These are phyloP conservation scores for Chloropicon primus DNA, from an alignment of 139 green algal genomes.

Conservation along the genomic window DNA sequence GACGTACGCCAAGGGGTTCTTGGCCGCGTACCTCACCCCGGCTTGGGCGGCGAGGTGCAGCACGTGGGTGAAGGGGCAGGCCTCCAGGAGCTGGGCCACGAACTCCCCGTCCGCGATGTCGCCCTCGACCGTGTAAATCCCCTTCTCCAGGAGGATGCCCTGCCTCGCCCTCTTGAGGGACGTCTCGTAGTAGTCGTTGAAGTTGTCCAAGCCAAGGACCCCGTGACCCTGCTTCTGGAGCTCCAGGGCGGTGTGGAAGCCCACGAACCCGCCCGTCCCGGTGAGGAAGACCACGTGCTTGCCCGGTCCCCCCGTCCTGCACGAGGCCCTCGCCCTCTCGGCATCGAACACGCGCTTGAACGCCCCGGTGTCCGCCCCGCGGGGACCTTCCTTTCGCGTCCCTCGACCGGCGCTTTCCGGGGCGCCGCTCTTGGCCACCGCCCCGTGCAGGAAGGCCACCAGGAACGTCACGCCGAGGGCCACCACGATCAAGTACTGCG, in stretches of 20 bases:
- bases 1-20: constrained; percentile 57
- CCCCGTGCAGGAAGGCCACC: not conserved
- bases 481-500: not conserved
- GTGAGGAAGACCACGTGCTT: constrained; percentile 29
- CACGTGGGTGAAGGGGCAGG: constrained; percentile 54
- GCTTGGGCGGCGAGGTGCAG: constrained; percentile 67
- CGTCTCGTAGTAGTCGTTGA: constrained; percentile 66
- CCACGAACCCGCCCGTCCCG: constrained; percentile 58
- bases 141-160: constrained; percentile 14
- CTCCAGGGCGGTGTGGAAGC: constrained; percentile 32
- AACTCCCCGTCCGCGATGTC: constrained; percentile 47
- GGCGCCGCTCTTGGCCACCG: too few relatives aligned
- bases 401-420: too few relatives aligned
- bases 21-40: constrained; percentile 54
- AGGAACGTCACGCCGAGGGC: not conserved
- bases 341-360: not conserved
- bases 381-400: too few relatives aligned
- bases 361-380: too few relatives aligned
- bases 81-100: constrained; percentile 37
- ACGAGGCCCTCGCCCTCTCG: not conserved
- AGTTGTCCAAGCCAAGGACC: constrained; percentile 71
- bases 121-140: constrained; percentile 35
- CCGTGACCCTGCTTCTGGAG: constrained; percentile 30
- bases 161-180: constrained; percentile 46
- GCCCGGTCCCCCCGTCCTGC: too few relatives aligned